Evolutionary conservation across 202 grass and related monocot species (phyloP).

Genomic region (Carex sylvatica): DNA sequence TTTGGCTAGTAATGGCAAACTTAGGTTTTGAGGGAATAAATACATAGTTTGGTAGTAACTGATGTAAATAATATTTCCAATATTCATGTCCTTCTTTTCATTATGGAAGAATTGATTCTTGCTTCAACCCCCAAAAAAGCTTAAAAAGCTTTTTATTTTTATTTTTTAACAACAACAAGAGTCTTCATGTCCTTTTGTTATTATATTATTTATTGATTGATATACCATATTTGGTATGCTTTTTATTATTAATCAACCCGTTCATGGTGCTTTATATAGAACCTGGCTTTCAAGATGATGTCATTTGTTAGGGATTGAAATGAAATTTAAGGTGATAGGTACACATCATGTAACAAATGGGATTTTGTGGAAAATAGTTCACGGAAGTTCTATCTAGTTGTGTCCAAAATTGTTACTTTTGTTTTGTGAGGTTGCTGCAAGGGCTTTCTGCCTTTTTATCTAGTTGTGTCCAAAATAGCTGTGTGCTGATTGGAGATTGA

Average conservation of each 20-base stretch:
- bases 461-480: background rate
- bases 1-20: background rate
- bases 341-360: constrained; percentile 14
- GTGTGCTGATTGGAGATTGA: background rate
- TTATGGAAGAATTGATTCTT: background rate
- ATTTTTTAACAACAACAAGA: background rate
- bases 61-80: background rate
- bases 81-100: background rate
- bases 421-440: constrained; percentile 2
- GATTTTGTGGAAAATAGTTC: constrained; percentile 24
- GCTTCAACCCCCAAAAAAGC: background rate
- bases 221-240: constrained; percentile 9
- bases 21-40: background rate
- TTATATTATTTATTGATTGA: background rate
- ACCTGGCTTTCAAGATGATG: constrained; percentile 14
- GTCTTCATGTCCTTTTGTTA: background rate
- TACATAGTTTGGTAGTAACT: background rate
- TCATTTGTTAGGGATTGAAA: constrained; percentile 25
- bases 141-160: background rate
- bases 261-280: background rate
- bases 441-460: background rate
- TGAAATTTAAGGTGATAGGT: constrained; percentile 24
- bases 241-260: constrained; percentile 4
- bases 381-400: constrained; percentile 4
- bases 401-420: background rate